Evolutionary conservation across 805 yeast species (phyloP).

Genomic region (Metschnikowia hibisci): DNA sequence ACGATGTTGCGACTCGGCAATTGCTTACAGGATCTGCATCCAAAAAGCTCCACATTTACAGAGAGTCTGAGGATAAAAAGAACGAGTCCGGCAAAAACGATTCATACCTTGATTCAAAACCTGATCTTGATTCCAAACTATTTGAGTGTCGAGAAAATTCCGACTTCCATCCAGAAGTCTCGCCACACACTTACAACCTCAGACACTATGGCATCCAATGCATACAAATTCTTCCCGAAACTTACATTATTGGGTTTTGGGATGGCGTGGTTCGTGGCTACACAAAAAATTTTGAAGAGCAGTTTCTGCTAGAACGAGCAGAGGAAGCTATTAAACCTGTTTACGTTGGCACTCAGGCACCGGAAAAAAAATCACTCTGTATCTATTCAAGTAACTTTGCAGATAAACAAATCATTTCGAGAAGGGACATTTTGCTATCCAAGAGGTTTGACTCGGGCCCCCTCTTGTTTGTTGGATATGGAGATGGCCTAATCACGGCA

Average conservation of each 20-base stretch:
- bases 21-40: slow-evolving; percentile 48
- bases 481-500: slow-evolving; percentile 50
- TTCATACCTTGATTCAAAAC: too few species aligned
- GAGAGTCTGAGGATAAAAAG: neutral
- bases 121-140: too few species aligned
- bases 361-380: slow-evolving; percentile 16
- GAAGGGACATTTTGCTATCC: slow-evolving; percentile 9
- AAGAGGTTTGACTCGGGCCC: slow-evolving; percentile 12
- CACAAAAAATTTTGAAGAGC: slow-evolving; percentile 6
- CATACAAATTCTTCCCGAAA: slow-evolving; percentile 13
- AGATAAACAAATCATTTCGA: neutral
- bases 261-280: slow-evolving; percentile 42
- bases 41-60: slow-evolving; percentile 36
- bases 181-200: slow-evolving; percentile 7
- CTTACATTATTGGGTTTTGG: slow-evolving; percentile 43
- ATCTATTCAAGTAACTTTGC: slow-evolving; percentile 5
- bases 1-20: slow-evolving; percentile 18
- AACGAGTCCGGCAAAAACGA: too few species aligned
- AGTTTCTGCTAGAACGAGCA: slow-evolving; percentile 9
- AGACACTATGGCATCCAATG: slow-evolving; percentile 21
- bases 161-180: neutral
- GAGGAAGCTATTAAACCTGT: slow-evolving; percentile 14
- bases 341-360: slow-evolving; percentile 4
- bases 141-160: too few species aligned
- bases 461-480: slow-evolving; percentile 48